Evolutionary conservation across 495 filamentous ascomycete genomes (phyloP), one percentile per base, ranked within the genome.

Genomic region (Glonium stellatum): DNA sequence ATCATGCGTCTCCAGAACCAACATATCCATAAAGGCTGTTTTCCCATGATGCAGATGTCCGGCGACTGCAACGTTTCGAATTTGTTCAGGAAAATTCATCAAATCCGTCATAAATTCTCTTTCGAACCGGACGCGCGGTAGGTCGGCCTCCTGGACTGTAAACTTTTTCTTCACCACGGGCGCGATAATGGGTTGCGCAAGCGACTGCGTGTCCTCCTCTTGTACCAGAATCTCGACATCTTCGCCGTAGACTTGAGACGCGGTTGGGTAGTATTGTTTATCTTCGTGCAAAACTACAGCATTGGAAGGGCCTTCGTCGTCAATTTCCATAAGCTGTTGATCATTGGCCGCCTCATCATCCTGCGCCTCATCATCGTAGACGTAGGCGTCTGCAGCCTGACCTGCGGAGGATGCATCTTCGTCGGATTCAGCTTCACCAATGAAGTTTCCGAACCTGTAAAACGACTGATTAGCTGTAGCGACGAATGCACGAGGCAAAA

Each of bases 191-290:
- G 93, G 93, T 66, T 96, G 84, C 5, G 87, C 84, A 23, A 98
- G 79, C 44, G 90, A 87, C 69, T 98, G 93, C 57, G 91, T 85
- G 82, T 98, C 93, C 75, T 97, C 93, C 71, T 98, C 95, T 66
- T 97, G 89, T 12, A 98, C 95, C 75, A 97, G 72, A 19, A 91
- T 91, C 77, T 98, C 93, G 58, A 98, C 93, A 71, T 88, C 92
- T 58, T 84, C 81, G 27, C 95, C 93, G 71, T 97, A 98, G 15
- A 96, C 85, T 68, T 97, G 92, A 64, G 91, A 85, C 31, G 93
- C 95, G 25, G 90, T 96, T 18, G 93, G 95, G 69, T 98, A 98
- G 70, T 98, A 98, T 76, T 97, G 93, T 73, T 98, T 97, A 76
- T 98, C 95, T 77, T 98, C 93, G 71, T 98, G 95, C 34, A 98